Evolutionary conservation across 331 rosid species (phyloP).

Genomic region (Pyrus hybrid): DNA sequence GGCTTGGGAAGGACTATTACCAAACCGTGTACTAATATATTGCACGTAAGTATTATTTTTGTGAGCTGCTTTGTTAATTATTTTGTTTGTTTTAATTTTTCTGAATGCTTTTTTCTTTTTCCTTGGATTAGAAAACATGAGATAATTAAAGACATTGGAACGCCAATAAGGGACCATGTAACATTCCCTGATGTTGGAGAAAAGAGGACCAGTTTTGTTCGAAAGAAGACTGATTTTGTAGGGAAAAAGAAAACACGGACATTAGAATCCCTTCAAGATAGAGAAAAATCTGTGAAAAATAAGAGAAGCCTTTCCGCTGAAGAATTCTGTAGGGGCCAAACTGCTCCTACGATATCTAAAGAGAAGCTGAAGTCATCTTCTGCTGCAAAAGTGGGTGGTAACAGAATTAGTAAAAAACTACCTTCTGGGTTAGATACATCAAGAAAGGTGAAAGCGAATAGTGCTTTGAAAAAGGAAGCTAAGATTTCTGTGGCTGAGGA

Average conservation of each 20-base stretch:
- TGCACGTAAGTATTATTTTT: constrained; percentile 71
- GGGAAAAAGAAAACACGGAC: constrained; percentile 28
- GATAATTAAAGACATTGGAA: constrained; percentile 47
- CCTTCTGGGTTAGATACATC: constrained; percentile 27
- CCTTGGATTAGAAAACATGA: constrained; percentile 60
- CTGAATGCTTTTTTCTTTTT: constrained; percentile 12
- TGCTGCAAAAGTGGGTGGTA: constrained; percentile 14
- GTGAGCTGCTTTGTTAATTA: constrained; percentile 9
- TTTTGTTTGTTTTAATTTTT: constrained; percentile 12
- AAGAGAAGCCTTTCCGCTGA: constrained; percentile 23
- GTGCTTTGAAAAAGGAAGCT: constrained; percentile 15
- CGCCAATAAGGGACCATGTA: constrained; percentile 64
- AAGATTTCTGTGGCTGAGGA: constrained; percentile 16
- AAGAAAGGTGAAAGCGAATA: constrained; percentile 28
- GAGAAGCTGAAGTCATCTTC: constrained; percentile 27
- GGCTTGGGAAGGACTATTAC: constrained; percentile 81
- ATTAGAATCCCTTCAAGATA: constrained; percentile 8
- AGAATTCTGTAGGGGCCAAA: constrained; percentile 19
- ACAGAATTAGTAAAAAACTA: constrained; percentile 19
- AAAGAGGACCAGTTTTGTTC: constrained; percentile 12
- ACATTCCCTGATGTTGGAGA: constrained; percentile 47
- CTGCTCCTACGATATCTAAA: constrained; percentile 20
- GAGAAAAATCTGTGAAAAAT: constrained; percentile 25
- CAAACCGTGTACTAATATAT: constrained; percentile 76
- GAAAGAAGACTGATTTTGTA: constrained; percentile 19